A percentile compares a stretch with the other conserved stretches of the same genome.
phyloP scores from a whole-genome alignment of 2,329 filamentous ascomycete genomes.

The Epichloe amarillans region DNA sequence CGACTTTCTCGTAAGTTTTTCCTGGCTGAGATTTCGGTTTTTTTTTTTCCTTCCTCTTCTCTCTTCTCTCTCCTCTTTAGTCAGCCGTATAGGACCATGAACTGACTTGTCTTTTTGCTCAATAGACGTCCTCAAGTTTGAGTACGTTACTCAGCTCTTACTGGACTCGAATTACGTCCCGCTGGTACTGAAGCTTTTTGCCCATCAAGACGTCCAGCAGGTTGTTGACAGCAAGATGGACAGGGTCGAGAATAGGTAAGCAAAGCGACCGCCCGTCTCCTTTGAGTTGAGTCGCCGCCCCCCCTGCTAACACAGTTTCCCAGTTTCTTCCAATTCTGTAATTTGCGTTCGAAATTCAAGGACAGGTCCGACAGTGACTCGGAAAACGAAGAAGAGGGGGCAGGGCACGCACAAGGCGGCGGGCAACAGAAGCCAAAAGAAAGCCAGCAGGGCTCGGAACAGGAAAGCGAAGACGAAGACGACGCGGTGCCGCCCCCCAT shows the following conservation, averaged over 20 bases:
- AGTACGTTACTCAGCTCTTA: conserved; percentile 86
- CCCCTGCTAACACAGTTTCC: background rate
- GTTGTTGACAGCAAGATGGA: conserved; percentile 78
- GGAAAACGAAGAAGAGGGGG: conserved; percentile 12
- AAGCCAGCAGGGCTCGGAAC: conserved; percentile 18
- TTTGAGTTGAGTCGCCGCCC: background rate
- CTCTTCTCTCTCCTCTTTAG: no score
- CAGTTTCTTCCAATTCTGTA: conserved; percentile 88
- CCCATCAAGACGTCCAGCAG: conserved; percentile 85
- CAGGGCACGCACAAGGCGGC: conserved; percentile 16
- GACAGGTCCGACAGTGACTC: conserved; percentile 19
- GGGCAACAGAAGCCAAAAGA: conserved; percentile 19
- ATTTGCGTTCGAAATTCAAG: conserved; percentile 44
- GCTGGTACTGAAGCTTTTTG: conserved; percentile 82
- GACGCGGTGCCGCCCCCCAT: conserved; percentile 86
- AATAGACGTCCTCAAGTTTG: conserved; percentile 81
- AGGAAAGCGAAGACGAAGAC: conserved; percentile 60
- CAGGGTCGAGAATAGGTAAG: conserved; percentile 65
- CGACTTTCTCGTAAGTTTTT: conserved; percentile 69
- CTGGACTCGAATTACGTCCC: conserved; percentile 93
- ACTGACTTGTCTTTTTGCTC: background rate
- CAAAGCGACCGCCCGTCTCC: background rate
- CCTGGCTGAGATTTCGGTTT: no score
- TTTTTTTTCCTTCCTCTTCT: no score
- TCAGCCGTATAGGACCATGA: background rate